Conservation (phyloP, 192 early-diverging fungal species). For the Entrophospora sp. region DNA sequence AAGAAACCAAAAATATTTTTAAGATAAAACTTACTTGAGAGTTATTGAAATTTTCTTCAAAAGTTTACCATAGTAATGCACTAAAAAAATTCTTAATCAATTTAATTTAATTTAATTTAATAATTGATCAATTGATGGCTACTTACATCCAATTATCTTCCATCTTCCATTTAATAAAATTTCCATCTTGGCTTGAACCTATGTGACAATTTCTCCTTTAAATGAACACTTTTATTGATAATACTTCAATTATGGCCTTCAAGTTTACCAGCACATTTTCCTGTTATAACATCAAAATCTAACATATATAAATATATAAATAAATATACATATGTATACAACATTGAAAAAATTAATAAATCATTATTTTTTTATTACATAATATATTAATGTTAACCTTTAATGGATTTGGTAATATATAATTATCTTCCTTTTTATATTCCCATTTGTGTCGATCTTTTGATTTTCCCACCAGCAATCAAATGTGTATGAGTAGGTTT, state of each 20-base stretch:
- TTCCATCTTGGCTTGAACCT: conserved; percentile 90
- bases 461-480: conserved; percentile 81
- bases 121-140: neutral
- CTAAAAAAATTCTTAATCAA: conserved; percentile 22
- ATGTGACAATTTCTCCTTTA: conserved; percentile 74
- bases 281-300: conserved; percentile 85
- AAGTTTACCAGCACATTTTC: conserved; percentile 70
- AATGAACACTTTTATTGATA: conserved; percentile 72
- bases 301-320: no score
- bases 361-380: no score
- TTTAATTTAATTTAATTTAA: neutral
- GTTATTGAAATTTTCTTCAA: no score
- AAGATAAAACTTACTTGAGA: no score
- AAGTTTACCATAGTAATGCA: no score
- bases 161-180: conserved; percentile 89
- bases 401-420: conserved; percentile 85
- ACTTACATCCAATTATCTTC: conserved; percentile 67
- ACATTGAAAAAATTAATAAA: no score
- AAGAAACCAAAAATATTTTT: no score
- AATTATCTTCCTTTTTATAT: conserved; percentile 87
- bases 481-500: conserved; percentile 55
- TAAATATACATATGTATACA: no score
- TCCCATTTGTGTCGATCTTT: conserved; percentile 80
- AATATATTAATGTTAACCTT: conserved; percentile 41
- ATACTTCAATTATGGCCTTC: conserved; percentile 84